Conservation (phyloP, 73 alveolate genomes). For the Tetrahymena borealis region DNA sequence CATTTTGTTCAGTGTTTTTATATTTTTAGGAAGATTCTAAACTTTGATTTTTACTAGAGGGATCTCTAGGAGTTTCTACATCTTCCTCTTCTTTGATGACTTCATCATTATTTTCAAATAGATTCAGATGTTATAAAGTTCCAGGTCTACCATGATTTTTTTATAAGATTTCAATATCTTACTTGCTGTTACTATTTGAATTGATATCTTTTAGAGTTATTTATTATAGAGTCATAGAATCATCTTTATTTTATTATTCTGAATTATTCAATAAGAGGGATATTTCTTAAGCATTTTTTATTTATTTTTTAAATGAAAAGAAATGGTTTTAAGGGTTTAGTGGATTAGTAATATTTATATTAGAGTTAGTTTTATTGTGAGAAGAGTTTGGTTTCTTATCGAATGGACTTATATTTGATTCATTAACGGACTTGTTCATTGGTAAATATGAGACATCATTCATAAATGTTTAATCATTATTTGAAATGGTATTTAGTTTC, state of each 20-base stretch:
- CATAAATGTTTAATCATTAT: not conserved
- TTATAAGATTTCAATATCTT: not conserved
- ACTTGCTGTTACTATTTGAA: not conserved
- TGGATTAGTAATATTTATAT: not conserved
- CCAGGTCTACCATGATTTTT: not conserved
- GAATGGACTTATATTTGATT: not conserved
- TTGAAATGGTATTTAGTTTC: not conserved
- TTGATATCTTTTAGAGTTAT: not conserved
- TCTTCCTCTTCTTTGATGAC: not conserved
- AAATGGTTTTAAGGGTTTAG: not conserved
- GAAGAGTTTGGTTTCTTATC: not conserved
- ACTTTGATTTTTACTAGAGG: not conserved
- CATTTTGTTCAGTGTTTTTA: not conserved
- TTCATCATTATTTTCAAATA: not conserved
- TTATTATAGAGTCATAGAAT: not conserved
- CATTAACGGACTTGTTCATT: not conserved
- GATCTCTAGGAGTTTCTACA: not conserved
- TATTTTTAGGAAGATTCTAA: not conserved
- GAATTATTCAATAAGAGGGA: not conserved
- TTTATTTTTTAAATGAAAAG: not conserved
- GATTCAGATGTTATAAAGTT: not conserved
- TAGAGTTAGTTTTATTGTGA: not conserved
- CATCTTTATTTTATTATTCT: not conserved
- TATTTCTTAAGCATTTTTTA: not conserved
- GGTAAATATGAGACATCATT: not conserved